Conservation (phyloP, 106 monocot genomes). For the Chionographis japonica region DNA sequence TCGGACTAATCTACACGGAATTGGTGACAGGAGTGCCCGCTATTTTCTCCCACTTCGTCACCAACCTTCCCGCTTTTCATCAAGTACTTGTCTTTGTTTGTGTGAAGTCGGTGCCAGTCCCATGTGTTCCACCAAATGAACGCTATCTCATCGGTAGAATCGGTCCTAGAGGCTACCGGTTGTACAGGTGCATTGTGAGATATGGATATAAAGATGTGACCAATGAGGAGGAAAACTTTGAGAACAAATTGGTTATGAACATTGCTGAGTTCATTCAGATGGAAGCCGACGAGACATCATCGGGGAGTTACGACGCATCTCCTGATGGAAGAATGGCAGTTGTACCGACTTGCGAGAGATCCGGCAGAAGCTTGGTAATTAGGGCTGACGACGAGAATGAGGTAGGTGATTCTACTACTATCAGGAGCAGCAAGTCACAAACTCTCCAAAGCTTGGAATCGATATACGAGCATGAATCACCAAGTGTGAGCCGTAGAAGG, state of each 20-base stretch:
- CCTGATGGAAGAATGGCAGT: conserved; percentile 46
- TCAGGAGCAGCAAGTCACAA: conserved; percentile 55
- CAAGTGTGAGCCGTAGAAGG: conserved; percentile 27
- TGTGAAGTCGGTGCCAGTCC: conserved; percentile 40
- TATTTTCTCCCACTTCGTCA: conserved; percentile 47
- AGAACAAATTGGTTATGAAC: conserved; percentile 28
- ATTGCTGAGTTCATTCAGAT: conserved; percentile 48
- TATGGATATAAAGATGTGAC: conserved; percentile 54
- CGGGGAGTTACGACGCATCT: conserved; percentile 12
- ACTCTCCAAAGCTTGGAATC: conserved; percentile 47
- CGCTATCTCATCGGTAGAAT: conserved; percentile 38
- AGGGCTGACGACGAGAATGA: conserved; percentile 12
- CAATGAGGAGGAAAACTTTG: conserved; percentile 31
- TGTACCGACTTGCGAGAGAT: conserved; percentile 19
- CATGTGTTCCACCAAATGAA: conserved; percentile 28
- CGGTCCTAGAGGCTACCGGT: conserved; percentile 30
- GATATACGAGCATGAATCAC: conserved; percentile 58
- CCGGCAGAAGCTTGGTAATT: conserved; percentile 10
- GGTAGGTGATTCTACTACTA: conserved; percentile 4
- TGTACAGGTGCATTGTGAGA: conserved; percentile 42
- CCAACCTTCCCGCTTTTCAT: conserved; percentile 50
- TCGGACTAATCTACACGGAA: conserved; percentile 49
- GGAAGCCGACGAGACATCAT: conserved; percentile 38
- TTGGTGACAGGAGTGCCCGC: conserved; percentile 37
- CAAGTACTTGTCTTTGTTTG: conserved; percentile 40